Base-by-base conservation (phyloP, 306 rosid species). In the Canavalia ensiformis region DNA sequence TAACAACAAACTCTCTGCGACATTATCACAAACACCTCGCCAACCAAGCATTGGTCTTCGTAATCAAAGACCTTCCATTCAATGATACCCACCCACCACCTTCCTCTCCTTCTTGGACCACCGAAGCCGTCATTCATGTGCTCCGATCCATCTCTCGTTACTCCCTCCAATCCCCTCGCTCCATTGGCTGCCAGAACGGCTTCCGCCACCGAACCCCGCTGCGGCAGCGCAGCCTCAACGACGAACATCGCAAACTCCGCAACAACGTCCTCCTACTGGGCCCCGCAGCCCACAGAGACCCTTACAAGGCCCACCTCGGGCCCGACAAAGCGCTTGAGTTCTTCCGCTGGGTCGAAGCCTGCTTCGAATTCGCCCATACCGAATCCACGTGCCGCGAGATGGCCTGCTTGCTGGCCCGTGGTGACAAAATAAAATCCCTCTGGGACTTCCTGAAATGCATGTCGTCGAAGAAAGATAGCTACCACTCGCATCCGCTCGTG, bases 121-220 rank as follows among this genome's bases (percentile, higher is more conserved):
- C 72, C 11, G 89, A 89, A 41, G 69, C 90, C 41, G 92, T 93
- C 80, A 85, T 83, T 2, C 83, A 87, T 33, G 86, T 91, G 30
- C 81, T 95, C 46, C 83, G 90, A 31, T 88, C 90, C 31, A 82
- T 95, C 33, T 85, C 97, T 77, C 83, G 85, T 28, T 88, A 78
- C 90, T 82, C 91, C 81, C 90, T 95, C 89, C 97, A 87, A 30
- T 88, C 93, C 35, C 81, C 87, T 68, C 92, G 91, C 82, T 95
- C 97, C 84, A 68, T 91, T 29, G 95, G 94, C 37, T 63, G 88
- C 68, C 99, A 95, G 76, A 64, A 62, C 0, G 71, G 76, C 56
- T 82, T 82, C 81, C 91, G 97, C 3, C 97, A 89, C 86, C 95
- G 97, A n/a, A 29, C 97, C 67, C 88, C 97, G 0, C 81, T 92